phyloP scores from a whole-genome alignment of 768 basidiomycete species.

The Collybia mongolica region DNA sequence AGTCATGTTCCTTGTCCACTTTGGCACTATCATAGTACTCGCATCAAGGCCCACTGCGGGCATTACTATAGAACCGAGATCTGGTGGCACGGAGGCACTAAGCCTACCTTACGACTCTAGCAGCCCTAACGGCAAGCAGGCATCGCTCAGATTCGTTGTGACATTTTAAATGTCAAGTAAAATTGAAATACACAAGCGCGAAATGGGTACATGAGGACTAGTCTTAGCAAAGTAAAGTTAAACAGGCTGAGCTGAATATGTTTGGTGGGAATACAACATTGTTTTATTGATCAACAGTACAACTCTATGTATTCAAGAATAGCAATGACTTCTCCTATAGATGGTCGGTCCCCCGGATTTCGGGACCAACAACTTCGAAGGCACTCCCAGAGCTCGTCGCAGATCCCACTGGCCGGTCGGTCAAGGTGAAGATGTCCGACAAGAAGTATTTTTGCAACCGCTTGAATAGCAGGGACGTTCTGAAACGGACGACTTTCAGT shows the following conservation, averaged over 20 bases:
- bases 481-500: conserved; percentile 7
- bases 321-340: not conserved
- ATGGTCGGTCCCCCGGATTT: not conserved
- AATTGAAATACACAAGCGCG: not conserved
- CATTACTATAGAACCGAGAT: too few species aligned
- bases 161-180: not conserved
- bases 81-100: too few species aligned
- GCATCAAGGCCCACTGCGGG: too few species aligned
- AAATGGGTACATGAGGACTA: not conserved
- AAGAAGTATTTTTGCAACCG: not conserved
- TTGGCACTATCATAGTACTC: too few species aligned
- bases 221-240: not conserved
- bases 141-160: not conserved
- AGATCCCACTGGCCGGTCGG: not conserved
- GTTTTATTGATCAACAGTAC: not conserved
- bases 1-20: too few species aligned
- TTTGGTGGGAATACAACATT: not conserved
- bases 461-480: not conserved
- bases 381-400: not conserved
- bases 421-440: not conserved
- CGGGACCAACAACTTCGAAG: not conserved
- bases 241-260: not conserved
- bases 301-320: not conserved
- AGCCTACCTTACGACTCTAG: too few species aligned
- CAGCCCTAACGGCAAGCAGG: too few species aligned